Percentiles rank a stretch among this genome's conserved stretches.
Evolutionary conservation across 225 moss, liverwort and hornwort species (phyloP).

Genomic region (Polytrichum formosum): DNA sequence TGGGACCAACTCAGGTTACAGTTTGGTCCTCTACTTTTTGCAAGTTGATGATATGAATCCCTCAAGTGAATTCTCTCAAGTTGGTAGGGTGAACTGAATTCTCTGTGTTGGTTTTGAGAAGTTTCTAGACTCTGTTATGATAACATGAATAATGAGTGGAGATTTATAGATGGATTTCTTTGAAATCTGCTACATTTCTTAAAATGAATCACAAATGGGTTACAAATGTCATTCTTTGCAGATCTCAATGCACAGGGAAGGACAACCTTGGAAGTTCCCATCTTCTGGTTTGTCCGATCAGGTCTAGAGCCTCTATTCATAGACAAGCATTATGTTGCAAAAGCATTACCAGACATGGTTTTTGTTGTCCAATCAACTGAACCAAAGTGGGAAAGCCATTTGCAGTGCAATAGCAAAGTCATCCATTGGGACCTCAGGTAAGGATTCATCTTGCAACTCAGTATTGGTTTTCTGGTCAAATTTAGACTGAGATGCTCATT

Average conservation of each 20-base stretch:
- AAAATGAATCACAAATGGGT: no score
- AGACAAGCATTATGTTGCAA: constrained; percentile 93
- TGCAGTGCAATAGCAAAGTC: constrained; percentile 90
- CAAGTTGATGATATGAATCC: no score
- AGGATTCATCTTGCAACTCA: constrained; percentile 2
- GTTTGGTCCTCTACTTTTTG: neutral
- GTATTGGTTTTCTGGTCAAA: neutral
- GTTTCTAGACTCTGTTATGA: no score
- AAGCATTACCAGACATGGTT: constrained; percentile 92
- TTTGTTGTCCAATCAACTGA: constrained; percentile 83
- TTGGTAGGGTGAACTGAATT: no score
- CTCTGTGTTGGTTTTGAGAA: no score
- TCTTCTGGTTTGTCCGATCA: constrained; percentile 94
- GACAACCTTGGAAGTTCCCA: constrained; percentile 73
- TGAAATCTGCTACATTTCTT: no score
- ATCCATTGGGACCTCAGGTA: constrained; percentile 89
- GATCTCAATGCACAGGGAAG: constrained; percentile 49
- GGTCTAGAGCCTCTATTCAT: constrained; percentile 75
- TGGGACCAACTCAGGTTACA: constrained; percentile 37
- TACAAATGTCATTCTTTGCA: constrained; percentile 10
- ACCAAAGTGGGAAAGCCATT: constrained; percentile 85
- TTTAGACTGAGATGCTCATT: no score
- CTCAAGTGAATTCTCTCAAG: no score
- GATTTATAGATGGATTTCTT: no score
- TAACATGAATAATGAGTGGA: no score